Percentiles rank a stretch among this genome's conserved stretches.
These are phyloP conservation scores for Diaporthe citri DNA, from an alignment of 2,329 filamentous ascomycete genomes.

Conservation along the genomic window DNA sequence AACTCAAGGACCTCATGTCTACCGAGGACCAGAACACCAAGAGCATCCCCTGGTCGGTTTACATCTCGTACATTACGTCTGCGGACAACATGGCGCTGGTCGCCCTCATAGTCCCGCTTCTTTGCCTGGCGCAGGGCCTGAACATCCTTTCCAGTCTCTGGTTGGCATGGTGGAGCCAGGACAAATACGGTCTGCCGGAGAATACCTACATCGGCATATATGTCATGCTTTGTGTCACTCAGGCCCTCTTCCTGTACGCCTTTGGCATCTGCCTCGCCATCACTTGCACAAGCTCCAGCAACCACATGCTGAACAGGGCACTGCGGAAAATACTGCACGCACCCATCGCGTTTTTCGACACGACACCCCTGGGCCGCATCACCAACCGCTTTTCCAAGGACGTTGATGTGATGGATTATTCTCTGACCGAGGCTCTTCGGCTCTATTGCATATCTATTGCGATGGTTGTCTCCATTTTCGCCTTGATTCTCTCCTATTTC, in stretches of 20 bases:
- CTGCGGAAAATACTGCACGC: conserved; percentile 33
- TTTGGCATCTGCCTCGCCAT: conserved; percentile 74
- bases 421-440: conserved; percentile 72
- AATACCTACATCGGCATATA: conserved; percentile 66
- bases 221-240: conserved; percentile 67
- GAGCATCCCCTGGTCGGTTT: conserved; percentile 70
- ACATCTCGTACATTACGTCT: conserved; percentile 64
- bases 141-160: conserved; percentile 78
- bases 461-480: conserved; percentile 73
- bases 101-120: conserved; percentile 63
- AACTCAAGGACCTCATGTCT: conserved; percentile 78
- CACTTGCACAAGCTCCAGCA: conserved; percentile 74
- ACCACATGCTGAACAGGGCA: conserved; percentile 64
- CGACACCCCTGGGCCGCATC: conserved; percentile 76
- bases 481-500: conserved; percentile 75
- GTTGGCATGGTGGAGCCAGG: conserved; percentile 78
- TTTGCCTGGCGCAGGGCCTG: conserved; percentile 71
- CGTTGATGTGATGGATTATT: conserved; percentile 79
- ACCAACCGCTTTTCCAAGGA: conserved; percentile 79
- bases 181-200: conserved; percentile 69
- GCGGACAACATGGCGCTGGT: conserved; percentile 51
- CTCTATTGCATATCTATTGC: conserved; percentile 75
- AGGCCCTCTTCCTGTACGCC: conserved; percentile 71
- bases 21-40: conserved; percentile 58
- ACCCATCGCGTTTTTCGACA: conserved; percentile 68